These are phyloP conservation scores for Hanseniaspora lachancei DNA, from an alignment of 805 yeast species.

Conservation along the genomic window DNA sequence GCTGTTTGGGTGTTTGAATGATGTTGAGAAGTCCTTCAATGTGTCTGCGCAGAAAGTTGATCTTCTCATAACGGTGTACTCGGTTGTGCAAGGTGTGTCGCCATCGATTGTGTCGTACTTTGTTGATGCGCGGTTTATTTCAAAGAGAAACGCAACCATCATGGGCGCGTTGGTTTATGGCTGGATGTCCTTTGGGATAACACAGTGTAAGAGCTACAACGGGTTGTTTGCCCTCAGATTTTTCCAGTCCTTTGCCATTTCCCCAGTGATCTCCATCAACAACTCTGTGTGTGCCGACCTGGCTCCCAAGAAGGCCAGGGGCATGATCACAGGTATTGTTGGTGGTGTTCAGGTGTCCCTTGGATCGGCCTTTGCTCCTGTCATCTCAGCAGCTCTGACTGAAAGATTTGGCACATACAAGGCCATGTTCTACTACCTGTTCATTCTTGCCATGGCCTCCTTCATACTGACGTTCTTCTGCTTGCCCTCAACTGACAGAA, in stretches of 20 bases:
- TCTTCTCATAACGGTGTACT: constrained; percentile 62
- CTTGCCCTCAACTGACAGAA: constrained; percentile 66
- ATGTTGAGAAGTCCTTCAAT: constrained; percentile 40
- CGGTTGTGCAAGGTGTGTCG: constrained; percentile 60
- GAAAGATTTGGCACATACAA: constrained; percentile 49
- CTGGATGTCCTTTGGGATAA: constrained; percentile 54
- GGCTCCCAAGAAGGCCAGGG: constrained; percentile 52
- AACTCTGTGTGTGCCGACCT: constrained; percentile 66
- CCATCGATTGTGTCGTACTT: constrained; percentile 58
- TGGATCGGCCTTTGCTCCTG: constrained; percentile 70
- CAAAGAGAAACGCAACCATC: constrained; percentile 58
- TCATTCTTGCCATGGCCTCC: constrained; percentile 46
- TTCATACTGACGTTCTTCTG: constrained; percentile 26
- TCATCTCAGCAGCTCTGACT: constrained; percentile 39
- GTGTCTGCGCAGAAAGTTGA: constrained; percentile 48
- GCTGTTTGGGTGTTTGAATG: constrained; percentile 63
- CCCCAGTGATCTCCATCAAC: constrained; percentile 60
- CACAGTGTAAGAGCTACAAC: constrained; percentile 44
- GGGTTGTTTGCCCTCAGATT: constrained; percentile 54
- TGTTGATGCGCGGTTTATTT: constrained; percentile 45
- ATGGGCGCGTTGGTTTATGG: constrained; percentile 42
- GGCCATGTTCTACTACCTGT: constrained; percentile 63
- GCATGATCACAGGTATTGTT: constrained; percentile 53
- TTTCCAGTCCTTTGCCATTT: constrained; percentile 64
- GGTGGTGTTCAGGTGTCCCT: constrained; percentile 46